Conservation (phyloP, 2,329 filamentous ascomycete genomes). For the Didymella keratinophila region DNA sequence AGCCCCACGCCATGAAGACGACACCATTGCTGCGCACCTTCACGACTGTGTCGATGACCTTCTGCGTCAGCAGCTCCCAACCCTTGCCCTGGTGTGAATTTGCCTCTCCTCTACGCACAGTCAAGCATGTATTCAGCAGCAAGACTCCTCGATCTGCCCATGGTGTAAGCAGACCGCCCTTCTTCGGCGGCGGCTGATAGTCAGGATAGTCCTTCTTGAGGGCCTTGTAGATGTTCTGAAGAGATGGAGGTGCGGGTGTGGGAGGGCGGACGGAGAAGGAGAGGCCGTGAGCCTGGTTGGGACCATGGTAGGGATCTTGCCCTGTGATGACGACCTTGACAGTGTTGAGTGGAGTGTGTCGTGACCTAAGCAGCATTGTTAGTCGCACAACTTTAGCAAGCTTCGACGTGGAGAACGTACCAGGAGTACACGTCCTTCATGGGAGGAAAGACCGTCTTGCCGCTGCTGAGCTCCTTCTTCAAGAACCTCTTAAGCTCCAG, state of each 20-base stretch:
- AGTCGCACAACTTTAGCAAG: slow-evolving; percentile 2
- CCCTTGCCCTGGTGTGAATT: slow-evolving; percentile 86
- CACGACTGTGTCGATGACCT: slow-evolving; percentile 85
- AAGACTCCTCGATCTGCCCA: slow-evolving; percentile 96
- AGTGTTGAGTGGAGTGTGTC: slow-evolving; percentile 84
- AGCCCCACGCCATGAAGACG: slow-evolving; percentile 95
- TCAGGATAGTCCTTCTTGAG: slow-evolving; percentile 87
- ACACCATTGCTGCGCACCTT: slow-evolving; percentile 80
- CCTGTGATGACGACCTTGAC: slow-evolving; percentile 95
- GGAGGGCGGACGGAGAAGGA: slow-evolving; percentile 94
- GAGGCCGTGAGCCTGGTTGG: slow-evolving; percentile 94
- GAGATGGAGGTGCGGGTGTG: slow-evolving; percentile 84
- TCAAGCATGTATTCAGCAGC: slow-evolving; percentile 93
- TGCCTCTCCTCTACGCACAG: slow-evolving; percentile 86
- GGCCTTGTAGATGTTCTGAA: slow-evolving; percentile 91
- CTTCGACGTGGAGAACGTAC: slow-evolving; percentile 59
- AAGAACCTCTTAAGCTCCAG: slow-evolving; percentile 88
- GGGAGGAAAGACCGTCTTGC: slow-evolving; percentile 86
- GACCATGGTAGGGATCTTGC: slow-evolving; percentile 96
- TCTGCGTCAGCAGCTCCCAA: slow-evolving; percentile 94
- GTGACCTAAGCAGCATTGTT: slow-evolving; percentile 71
- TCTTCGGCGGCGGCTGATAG: slow-evolving; percentile 78
- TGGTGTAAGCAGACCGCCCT: slow-evolving; percentile 82
- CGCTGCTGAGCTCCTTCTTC: slow-evolving; percentile 74
- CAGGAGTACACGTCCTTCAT: slow-evolving; percentile 92